phyloP scores from a whole-genome alignment of 176 grass and related monocot genomes.

The Oryza meyeriana region DNA sequence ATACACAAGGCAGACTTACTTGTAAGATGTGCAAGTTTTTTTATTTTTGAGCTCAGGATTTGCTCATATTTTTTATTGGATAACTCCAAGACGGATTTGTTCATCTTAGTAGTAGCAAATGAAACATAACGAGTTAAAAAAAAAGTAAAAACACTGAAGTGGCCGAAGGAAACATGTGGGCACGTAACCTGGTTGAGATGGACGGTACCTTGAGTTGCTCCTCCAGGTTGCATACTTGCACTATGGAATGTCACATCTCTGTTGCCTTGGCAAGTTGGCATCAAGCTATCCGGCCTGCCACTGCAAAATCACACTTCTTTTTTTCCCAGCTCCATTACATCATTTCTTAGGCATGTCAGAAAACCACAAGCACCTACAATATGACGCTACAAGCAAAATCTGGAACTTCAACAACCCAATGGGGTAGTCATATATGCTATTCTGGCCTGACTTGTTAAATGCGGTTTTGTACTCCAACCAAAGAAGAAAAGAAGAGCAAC shows the following conservation, averaged over 20 bases:
- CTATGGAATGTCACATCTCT: not conserved
- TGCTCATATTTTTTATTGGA: not conserved
- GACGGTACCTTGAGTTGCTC: not conserved
- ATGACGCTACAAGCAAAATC: not conserved
- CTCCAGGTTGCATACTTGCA: not conserved
- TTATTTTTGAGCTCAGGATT: not conserved
- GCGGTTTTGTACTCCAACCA: not conserved
- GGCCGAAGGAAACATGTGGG: not conserved
- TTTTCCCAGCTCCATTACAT: not conserved
- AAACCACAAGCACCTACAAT: not conserved
- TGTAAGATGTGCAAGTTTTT: not conserved
- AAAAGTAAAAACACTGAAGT: not conserved
- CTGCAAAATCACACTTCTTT: slow-evolving; percentile 2
- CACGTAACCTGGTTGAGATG: not conserved
- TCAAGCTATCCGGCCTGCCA: not conserved
- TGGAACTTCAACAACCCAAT: not conserved
- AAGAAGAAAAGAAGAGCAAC: not conserved
- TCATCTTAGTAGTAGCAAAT: not conserved
- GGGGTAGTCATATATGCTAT: not conserved
- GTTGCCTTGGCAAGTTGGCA: not conserved
- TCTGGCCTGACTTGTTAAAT: not conserved
- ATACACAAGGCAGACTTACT: not conserved
- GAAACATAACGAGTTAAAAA: not conserved
- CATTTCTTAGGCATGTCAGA: not conserved
- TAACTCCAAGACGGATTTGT: not conserved